phyloP scores from a whole-genome alignment of 441 rosid species.

The Gossypium schwendimanii region DNA sequence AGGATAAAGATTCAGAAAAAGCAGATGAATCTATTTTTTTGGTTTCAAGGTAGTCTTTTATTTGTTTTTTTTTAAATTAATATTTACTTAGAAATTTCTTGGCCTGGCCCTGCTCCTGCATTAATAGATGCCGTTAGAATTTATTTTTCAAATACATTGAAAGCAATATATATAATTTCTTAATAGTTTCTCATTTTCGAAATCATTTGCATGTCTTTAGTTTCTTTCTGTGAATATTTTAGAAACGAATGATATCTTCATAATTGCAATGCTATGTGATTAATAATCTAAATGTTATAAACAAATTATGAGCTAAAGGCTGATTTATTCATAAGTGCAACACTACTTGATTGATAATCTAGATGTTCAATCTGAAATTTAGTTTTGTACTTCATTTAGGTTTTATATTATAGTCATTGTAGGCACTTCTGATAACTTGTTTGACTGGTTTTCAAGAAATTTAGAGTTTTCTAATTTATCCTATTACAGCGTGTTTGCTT shows the following conservation, averaged over 20 bases:
- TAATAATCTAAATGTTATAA: not conserved
- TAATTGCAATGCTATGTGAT: too few species aligned
- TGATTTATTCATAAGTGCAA: not conserved
- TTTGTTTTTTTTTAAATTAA: too few species aligned
- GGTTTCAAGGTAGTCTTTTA: slow-evolving; percentile 31
- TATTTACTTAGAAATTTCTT: too few species aligned
- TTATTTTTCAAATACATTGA: not conserved
- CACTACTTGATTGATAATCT: not conserved
- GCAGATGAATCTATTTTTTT: slow-evolving; percentile 19
- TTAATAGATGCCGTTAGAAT: not conserved
- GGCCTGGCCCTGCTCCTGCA: too few species aligned
- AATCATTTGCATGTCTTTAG: too few species aligned
- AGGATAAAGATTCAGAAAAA: slow-evolving; percentile 27
- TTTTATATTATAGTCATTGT: not conserved
- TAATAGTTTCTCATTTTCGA: too few species aligned
- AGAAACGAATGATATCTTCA: too few species aligned
- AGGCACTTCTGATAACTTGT: not conserved
- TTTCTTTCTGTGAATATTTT: too few species aligned
- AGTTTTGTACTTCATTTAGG: not conserved
- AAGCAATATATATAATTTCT: not conserved
- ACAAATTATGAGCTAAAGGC: not conserved
- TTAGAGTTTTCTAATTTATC: not conserved
- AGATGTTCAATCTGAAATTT: not conserved
- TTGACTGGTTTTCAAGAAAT: not conserved
- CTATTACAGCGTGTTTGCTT: slow-evolving; percentile 24